Evolutionary conservation across 345 rosid genomes (phyloP).

Genomic region (Turnera subulata): DNA sequence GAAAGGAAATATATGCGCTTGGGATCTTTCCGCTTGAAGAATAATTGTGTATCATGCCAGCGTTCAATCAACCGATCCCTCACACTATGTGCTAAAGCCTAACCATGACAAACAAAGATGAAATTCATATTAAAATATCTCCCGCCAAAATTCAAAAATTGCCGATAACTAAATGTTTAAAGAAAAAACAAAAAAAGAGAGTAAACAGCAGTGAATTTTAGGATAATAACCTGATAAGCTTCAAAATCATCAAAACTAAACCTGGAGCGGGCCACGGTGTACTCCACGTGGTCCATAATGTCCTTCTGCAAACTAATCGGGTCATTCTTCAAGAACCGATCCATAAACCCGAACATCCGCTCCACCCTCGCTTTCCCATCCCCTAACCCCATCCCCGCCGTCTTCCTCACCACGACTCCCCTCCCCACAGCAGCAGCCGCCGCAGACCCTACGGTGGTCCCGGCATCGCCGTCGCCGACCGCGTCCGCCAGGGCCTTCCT

Average conservation of each 20-base stretch:
- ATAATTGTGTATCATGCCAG: conserved; percentile 45
- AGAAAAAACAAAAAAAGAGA: background rate
- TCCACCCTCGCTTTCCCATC: conserved; percentile 30
- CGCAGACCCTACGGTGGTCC: background rate
- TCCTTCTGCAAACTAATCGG: conserved; percentile 37
- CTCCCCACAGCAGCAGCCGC: background rate
- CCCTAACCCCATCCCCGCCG: conserved; percentile 13
- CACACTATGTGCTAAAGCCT: conserved; percentile 46
- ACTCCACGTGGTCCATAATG: conserved; percentile 41
- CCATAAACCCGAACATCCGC: conserved; percentile 46
- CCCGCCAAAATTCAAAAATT: conserved; percentile 27
- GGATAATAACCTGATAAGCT: conserved; percentile 38
- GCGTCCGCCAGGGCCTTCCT: conserved; percentile 30
- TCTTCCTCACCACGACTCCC: conserved; percentile 28
- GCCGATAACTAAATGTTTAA: background rate
- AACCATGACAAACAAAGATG: conserved; percentile 1
- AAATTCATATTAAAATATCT: no score
- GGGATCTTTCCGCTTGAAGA: conserved; percentile 44
- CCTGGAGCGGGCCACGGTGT: conserved; percentile 40
- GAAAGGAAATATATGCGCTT: conserved; percentile 48
- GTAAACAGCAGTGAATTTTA: background rate
- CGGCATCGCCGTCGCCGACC: conserved; percentile 23
- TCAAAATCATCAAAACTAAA: conserved; percentile 48
- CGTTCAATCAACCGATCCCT: conserved; percentile 47
- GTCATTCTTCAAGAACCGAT: conserved; percentile 37